Percentiles rank a stretch among this genome's conserved stretches.
phyloP scores from a whole-genome alignment of 805 yeast genomes.

The Tetrapisispora pingtungensis region DNA sequence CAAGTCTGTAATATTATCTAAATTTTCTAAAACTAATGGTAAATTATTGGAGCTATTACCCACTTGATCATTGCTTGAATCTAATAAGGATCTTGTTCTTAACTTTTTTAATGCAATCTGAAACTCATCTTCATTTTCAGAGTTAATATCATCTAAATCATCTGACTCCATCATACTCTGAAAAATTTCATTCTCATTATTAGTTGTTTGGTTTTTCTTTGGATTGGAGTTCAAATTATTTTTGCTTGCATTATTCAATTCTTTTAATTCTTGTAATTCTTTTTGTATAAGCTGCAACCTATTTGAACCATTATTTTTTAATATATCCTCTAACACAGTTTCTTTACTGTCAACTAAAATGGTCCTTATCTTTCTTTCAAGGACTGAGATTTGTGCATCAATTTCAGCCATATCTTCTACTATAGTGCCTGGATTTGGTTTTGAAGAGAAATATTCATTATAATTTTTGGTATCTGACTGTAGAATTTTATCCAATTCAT shows the following conservation, averaged over 20 bases:
- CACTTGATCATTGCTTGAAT: conserved; percentile 7
- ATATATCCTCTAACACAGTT: conserved; percentile 36
- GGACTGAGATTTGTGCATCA: conserved; percentile 42
- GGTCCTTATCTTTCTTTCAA: conserved; percentile 38
- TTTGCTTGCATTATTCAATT: conserved; percentile 18
- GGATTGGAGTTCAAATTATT: neutral
- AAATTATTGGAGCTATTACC: conserved; percentile 12
- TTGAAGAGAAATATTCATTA: conserved; percentile 34
- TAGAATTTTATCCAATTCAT: conserved; percentile 31
- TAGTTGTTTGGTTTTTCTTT: neutral
- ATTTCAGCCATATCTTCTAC: conserved; percentile 69
- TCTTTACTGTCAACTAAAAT: conserved; percentile 29
- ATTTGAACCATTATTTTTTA: conserved; percentile 16
- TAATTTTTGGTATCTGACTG: conserved; percentile 41
- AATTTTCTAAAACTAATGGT: conserved; percentile 42
- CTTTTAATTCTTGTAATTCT: conserved; percentile 24
- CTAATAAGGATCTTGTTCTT: conserved; percentile 12
- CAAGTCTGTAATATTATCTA: conserved; percentile 66
- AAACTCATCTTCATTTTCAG: conserved; percentile 23
- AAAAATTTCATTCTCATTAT: conserved; percentile 3
- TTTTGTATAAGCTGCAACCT: conserved; percentile 11
- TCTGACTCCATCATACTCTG: conserved; percentile 16
- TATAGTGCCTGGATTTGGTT: conserved; percentile 27
- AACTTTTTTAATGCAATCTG: conserved; percentile 21
- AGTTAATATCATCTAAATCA: conserved; percentile 11